Evolutionary conservation across 2,329 filamentous ascomycete genomes (phyloP), one percentile per base, ranked within the genome.

Genomic region (Colletotrichum aenigma): DNA sequence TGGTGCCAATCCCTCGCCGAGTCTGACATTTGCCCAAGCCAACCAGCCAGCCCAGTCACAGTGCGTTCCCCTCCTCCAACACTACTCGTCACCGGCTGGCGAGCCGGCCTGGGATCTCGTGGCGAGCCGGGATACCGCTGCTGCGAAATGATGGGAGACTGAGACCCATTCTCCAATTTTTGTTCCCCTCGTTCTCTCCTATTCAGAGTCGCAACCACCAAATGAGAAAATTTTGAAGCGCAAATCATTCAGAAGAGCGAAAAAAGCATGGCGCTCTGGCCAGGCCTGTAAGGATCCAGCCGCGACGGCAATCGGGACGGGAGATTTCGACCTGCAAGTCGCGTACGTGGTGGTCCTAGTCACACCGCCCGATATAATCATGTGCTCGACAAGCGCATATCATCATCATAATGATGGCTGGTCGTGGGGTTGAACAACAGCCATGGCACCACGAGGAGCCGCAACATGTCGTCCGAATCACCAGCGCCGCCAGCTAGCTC

Each of bases 301-400:
- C 66, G 69, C 55, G 55, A 73, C 69, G 43, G 62, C 38, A 72
- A 64, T 62, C 64, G 62, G 69, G 10, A 30, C 36, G 56, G 64
- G 64, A 75, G 56, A 75, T 75, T 73, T 75, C 64, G 70, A 75
- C 69, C 70, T 73, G 73, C 73, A 73, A 21, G 34, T 56, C 58
- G 64, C 36, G 30, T 38, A 56, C 73, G 18, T 62, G 70, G 73
- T 24, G 56, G 56, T 24, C 73, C 70, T 34, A 15, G 70, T 32
- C 70, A 64, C 70, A 36, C 69, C 28, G 38, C 61, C 71, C 60
- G 36, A 43, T 72, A 73, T 24, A 43, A 24, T 48, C 70, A 73
- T 75, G 70, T 75, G 73, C 64, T 55, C 32, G 56, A 68, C 55
- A 73, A 67, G 70, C 56, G 64, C 70, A 73, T 73, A 58, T 68